Evolutionary conservation across 257 asterid genomes (phyloP).

Genomic region (Nicotiana paniculata): DNA sequence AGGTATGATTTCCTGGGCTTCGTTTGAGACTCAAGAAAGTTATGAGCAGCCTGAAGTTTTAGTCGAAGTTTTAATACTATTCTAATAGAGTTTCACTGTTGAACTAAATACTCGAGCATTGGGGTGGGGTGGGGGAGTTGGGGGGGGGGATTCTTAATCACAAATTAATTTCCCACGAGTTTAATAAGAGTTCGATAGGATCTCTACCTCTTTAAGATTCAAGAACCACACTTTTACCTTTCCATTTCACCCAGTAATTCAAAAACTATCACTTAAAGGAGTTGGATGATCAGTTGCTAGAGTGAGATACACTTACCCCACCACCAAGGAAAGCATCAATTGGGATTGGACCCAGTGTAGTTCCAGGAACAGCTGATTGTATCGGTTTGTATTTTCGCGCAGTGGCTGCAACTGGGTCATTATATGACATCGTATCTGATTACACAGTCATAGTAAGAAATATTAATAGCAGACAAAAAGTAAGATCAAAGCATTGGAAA

Average conservation of each 20-base stretch:
- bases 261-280: not conserved
- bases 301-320: constrained; percentile 49
- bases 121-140: not conserved
- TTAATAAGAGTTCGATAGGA: not conserved
- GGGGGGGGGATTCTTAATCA: not conserved
- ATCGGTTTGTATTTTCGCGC: constrained; percentile 93
- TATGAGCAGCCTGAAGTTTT: not conserved
- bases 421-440: constrained; percentile 82
- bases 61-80: not conserved
- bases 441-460: not conserved
- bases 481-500: not conserved
- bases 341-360: constrained; percentile 94
- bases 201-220: not conserved
- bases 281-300: not conserved
- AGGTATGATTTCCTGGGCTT: not conserved
- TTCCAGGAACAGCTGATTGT: constrained; percentile 99
- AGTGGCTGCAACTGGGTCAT: constrained; percentile 93
- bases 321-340: constrained; percentile 92
- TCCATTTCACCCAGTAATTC: not conserved
- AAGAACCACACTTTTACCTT: not conserved
- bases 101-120: not conserved
- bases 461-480: not conserved
- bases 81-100: not conserved
- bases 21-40: not conserved
- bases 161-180: not conserved